Evolutionary conservation across 768 basidiomycete species (phyloP).

Genomic region (Kwoniella mangroviensis): DNA sequence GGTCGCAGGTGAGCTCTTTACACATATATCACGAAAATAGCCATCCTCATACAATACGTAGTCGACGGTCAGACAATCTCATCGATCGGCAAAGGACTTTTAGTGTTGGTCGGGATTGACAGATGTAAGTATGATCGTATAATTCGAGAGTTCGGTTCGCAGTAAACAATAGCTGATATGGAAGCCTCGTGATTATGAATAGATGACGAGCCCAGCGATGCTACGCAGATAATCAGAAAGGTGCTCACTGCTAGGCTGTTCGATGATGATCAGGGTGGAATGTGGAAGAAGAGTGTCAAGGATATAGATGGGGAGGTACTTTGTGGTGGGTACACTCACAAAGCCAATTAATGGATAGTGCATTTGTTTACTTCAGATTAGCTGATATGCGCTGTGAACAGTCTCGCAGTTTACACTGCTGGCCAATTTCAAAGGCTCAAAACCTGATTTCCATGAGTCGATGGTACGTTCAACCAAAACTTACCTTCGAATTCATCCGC

Average conservation of each 20-base stretch:
- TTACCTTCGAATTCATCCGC: not conserved
- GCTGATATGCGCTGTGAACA: conserved; percentile 7
- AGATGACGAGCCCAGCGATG: conserved; percentile 83
- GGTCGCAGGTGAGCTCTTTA: conserved; percentile 67
- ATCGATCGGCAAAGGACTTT: conserved; percentile 78
- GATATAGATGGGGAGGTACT: conserved; percentile 89
- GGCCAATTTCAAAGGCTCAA: conserved; percentile 79
- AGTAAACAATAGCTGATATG: not conserved
- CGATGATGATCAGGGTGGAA: conserved; percentile 58
- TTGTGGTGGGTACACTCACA: conserved; percentile 63
- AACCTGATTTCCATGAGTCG: conserved; percentile 80
- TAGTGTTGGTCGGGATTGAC: conserved; percentile 90
- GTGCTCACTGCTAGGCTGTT: conserved; percentile 79
- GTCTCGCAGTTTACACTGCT: conserved; percentile 90
- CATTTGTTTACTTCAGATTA: too few species aligned
- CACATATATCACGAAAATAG: not conserved
- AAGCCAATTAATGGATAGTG: too few species aligned
- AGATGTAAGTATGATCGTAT: conserved; percentile 58
- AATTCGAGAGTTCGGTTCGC: not conserved
- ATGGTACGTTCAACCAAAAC: conserved; percentile 67
- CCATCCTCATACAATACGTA: conserved; percentile 51
- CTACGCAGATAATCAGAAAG: conserved; percentile 75
- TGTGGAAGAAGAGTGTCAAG: conserved; percentile 87
- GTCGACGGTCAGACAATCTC: conserved; percentile 81
- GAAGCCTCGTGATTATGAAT: conserved; percentile 17